A percentile compares a stretch with the other conserved stretches of the same genome.
Conservation (phyloP, 306 rosid species). For the Luffa acutangula region DNA sequence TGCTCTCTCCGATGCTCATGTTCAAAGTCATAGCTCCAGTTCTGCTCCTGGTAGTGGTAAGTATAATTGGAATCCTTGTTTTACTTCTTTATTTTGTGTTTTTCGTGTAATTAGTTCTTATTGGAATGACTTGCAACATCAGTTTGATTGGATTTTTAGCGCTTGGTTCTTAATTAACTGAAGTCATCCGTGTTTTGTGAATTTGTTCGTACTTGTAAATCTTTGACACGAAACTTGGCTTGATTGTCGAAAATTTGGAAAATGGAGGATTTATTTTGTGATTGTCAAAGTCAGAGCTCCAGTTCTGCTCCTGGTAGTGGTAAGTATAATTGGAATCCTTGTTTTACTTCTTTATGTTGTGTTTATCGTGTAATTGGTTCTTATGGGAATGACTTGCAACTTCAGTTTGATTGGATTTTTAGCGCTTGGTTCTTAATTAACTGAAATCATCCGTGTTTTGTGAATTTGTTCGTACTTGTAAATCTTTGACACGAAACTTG, state of each 20-base stretch:
- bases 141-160: background rate
- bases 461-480: background rate
- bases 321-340: constrained; percentile 11
- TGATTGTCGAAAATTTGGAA: background rate
- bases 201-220: background rate
- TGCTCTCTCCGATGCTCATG: constrained; percentile 25
- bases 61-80: constrained; percentile 3
- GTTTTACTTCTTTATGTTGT: background rate
- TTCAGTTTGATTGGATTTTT: background rate
- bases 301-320: constrained; percentile 22
- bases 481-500: background rate
- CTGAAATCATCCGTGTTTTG: background rate
- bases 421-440: background rate
- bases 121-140: background rate
- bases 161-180: background rate
- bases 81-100: background rate
- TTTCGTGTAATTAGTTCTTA: background rate
- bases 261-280: background rate
- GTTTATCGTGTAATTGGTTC: background rate
- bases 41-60: constrained; percentile 24
- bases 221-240: background rate
- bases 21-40: constrained; percentile 13
- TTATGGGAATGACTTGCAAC: background rate
- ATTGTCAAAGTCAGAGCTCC: constrained; percentile 14
- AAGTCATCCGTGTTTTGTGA: background rate